Base-by-base conservation (phyloP, 306 rosid genomes). In the Amphicarpaea edgeworthii region DNA sequence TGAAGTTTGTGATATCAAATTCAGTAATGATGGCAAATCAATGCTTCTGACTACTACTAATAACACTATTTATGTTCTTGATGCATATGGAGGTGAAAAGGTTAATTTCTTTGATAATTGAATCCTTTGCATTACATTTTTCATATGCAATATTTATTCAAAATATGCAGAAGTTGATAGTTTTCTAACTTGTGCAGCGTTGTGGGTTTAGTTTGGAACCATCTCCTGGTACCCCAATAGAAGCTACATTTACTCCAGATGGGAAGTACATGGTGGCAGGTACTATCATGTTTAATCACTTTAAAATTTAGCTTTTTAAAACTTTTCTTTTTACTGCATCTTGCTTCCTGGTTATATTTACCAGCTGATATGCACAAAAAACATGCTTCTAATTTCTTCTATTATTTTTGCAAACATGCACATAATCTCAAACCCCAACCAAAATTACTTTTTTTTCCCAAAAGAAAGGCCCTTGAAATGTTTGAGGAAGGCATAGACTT, bases 191-290 rank as follows among this genome's bases (percentile, higher is more conserved):
- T 79, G 71, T 72, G 75, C 90, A 94, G 97, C 98, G 92, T 40
- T 92, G 96, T 75, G 98, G 98, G 63, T 92, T 87, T 88, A 95
- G 90, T 77, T 79, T 95, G 91, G 98, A 95, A 78, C 92, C 98
- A 58, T 95, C 97, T 69, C 91, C 89, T 17, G 89, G 87, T 57
- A 72, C 89, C 59, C 81, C 81, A 57, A 86, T 90, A 58, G 98
- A 95, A 85, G 98, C 97, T 54, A 90, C 98, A 34, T 92, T 95
- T 81, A 92, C 96, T 19, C 98, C 97, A 68, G 98, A 95, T 64
- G 98, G 98, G 62, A 91, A 90, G 76, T 95, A 95, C 59, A 82
- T 92, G 41, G 70, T 95, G 24, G 95, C 98, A 90, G 98, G 98
- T 94, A n/a, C n/a, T n/a, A 81, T 50, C 11, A 24, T 15, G 26